Evolutionary conservation across 192 early-diverging fungal species (phyloP).

Genomic region (Lobosporangium transversale): DNA sequence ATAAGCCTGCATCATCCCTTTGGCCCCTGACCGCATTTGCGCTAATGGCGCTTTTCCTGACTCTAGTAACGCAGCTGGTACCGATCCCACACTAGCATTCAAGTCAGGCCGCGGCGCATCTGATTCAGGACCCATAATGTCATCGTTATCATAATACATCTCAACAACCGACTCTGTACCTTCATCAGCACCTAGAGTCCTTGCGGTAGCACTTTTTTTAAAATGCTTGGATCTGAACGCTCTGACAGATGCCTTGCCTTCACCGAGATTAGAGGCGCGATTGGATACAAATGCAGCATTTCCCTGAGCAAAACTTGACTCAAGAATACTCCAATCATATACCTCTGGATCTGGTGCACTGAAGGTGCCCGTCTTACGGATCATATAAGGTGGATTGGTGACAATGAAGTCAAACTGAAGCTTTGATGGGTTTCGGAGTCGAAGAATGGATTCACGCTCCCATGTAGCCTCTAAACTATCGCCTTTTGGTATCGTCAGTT

Average conservation of each 20-base stretch:
- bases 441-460: constrained; percentile 53
- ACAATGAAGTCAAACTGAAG: constrained; percentile 66
- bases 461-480: constrained; percentile 31
- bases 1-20: constrained; percentile 66
- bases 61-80: not conserved
- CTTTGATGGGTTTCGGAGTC: constrained; percentile 50
- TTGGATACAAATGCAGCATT: not conserved
- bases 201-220: not conserved
- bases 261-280: not conserved
- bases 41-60: not conserved
- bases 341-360: constrained; percentile 58
- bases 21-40: constrained; percentile 7
- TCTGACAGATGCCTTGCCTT: no score
- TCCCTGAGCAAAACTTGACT: constrained; percentile 12
- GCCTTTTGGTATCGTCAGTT: constrained; percentile 48
- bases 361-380: constrained; percentile 65
- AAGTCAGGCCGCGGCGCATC: no score
- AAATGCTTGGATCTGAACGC: no score
- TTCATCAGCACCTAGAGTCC: not conserved
- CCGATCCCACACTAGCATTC: not conserved
- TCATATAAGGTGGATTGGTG: constrained; percentile 72
- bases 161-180: constrained; percentile 3
- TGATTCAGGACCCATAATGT: not conserved
- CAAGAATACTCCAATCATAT: constrained; percentile 59
- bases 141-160: constrained; percentile 13